Evolutionary conservation across 2,329 filamentous ascomycete species (phyloP), one percentile per base, ranked within the genome.

Genomic region (Aspergillus chevalieri): DNA sequence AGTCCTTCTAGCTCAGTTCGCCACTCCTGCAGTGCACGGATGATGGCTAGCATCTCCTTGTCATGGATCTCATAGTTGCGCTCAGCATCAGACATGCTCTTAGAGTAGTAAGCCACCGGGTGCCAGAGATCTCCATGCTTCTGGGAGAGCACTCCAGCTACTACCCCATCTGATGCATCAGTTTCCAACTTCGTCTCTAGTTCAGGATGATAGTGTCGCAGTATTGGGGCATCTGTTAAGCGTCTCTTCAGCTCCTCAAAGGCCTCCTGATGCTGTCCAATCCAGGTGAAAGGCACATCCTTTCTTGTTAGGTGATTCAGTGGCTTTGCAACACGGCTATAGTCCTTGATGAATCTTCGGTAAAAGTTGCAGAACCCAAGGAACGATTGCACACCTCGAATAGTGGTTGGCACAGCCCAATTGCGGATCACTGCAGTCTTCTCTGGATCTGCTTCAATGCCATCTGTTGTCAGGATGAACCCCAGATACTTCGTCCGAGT

Each of bases 401-500:
- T 45, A 15, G 44, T 51, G 19, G 21, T 47, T 14, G 46, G 50
- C 7, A 15, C 8, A 6, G 33, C 5, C 46, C 46, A 52, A 7
- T 56, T 30, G 5, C 12, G 10, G 26, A 70, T 53, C 22, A 51
- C 52, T 39, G 46, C 48, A 12, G 64, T 56, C 39, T 65, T 66
- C 1, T 52, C 48, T 33, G 44, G 48, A 43, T 66, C 50, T 38
- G 67, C 64, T 19, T 44, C 19, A 30, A 70, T 55, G 44, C 60
- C 48, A 15, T 55, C 46, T 14, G 48, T 52, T 15, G 41, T 44
- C 28, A 70, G 59, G 41, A 62, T 60, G 51, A 62, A 67, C 15
- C 60, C 53, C 17, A 71, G 52, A 48, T 61, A 70, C 39, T 64
- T 54, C 26, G 60, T 55, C 48, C 57, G 30, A 33, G 61, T 54